Conservation (phyloP, 805 yeast genomes). For the Candida alai region DNA sequence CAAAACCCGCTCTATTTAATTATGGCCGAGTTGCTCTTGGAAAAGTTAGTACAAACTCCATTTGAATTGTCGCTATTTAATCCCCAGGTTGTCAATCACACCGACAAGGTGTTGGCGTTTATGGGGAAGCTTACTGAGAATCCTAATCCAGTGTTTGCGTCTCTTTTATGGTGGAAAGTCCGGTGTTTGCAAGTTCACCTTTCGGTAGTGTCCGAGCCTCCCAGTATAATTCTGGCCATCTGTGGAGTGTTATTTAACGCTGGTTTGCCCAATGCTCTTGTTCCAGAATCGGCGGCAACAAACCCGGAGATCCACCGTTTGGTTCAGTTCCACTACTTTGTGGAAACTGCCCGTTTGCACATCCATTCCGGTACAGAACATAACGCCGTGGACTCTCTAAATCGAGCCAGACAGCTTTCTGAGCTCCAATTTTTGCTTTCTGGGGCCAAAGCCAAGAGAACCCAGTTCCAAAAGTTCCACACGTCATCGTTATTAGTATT, state of each 20-base stretch:
- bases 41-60: constrained; percentile 39
- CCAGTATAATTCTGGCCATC: constrained; percentile 44
- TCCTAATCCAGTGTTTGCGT: constrained; percentile 38
- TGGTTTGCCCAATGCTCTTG: constrained; percentile 23
- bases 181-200: constrained; percentile 63
- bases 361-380: constrained; percentile 64
- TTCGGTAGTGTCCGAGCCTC: constrained; percentile 60
- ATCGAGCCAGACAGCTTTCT: constrained; percentile 54
- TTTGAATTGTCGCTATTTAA: constrained; percentile 38
- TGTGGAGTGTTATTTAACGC: constrained; percentile 39
- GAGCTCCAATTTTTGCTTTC: constrained; percentile 65
- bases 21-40: constrained; percentile 29
- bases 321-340: constrained; percentile 46
- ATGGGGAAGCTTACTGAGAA: constrained; percentile 5
- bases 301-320: constrained; percentile 29
- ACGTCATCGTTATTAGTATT: constrained; percentile 71
- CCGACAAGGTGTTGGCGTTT: constrained; percentile 6
- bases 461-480: constrained; percentile 73
- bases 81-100: constrained; percentile 10
- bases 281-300: constrained; percentile 28
- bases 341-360: constrained; percentile 67
- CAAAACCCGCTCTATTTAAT: constrained; percentile 32
- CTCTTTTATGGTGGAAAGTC: constrained; percentile 72
- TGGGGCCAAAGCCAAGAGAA: constrained; percentile 85
- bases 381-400: constrained; percentile 50